Evolutionary conservation across 1,139 yeast genomes (phyloP), one percentile per base, ranked within the genome.

Genomic region (Geotrichum phurueaensis): DNA sequence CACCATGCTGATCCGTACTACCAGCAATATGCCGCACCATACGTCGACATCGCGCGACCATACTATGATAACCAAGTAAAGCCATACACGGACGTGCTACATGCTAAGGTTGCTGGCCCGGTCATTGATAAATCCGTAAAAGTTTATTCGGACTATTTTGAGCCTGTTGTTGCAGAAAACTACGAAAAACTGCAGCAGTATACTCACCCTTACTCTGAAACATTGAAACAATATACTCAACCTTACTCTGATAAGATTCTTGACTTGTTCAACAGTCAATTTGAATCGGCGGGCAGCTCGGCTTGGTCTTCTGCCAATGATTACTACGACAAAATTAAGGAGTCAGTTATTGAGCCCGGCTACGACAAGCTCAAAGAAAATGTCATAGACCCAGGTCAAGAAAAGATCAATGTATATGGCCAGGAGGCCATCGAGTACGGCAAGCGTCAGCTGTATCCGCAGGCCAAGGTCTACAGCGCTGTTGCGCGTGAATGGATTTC

Each of bases 21-120:
- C 45, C 15, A 29, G 6, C 27, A 51, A 12, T 68, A 67, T 50
- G 66, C 67, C 23, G 65, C 64, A 33, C 70, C 71, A 13, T 65
- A 63, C 23, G 66, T 54, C 23, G 18, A 47, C 4, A n/a, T 39
- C 20, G 57, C 47, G 15, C 47, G 47, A n/a, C 47, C 47, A 20
- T 39, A 39, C 47, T 39, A 39, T n/a, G 18, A 39, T 10, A 15
- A 39, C 47, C 47, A 39, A 22, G 47, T 39, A 6, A 39, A 39
- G 7, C 47, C 47, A 13, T 39, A 39, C 47, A 39, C 47, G 9
- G 47, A 39, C n/a, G 47, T 39, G n/a, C 3, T 39, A 6, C 47
- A 39, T 39, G 47, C 18, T 13, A 39, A 39, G 18, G 47, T 39
- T 15, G 47, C 18, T 7, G 10, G 47, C 9, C 47, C 47, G 10